Evolutionary conservation across 2,329 filamentous ascomycete species (phyloP), one percentile per base, ranked within the genome.

Genomic region (Blastomyces silverae): DNA sequence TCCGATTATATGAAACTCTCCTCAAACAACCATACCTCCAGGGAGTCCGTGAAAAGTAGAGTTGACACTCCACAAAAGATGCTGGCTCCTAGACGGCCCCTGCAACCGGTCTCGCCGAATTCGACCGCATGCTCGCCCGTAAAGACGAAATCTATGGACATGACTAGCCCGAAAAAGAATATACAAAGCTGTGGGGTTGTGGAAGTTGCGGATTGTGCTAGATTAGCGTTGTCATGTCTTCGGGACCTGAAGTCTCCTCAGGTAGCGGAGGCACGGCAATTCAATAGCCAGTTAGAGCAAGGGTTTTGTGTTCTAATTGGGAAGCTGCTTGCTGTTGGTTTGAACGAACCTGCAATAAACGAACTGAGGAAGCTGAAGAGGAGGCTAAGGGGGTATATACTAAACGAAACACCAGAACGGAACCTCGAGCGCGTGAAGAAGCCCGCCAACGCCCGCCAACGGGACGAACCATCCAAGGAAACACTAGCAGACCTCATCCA

Each of bases 281-380:
- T 71, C 25, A 74, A 74, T 10, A 76, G 74, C 63, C 69, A 79
- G 60, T 69, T 80, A 8, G 78, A 80, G 65, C 77, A 78, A 65
- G 79, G 77, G 0, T 73, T 77, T 25, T 79, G 76, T 64, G 75
- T 79, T 15, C 67, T 80, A 61, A 73, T 74, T 8, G 78, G 77
- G 28, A 78, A 78, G 50, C 67, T 79, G 20, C 72, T 80, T 15
- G 74, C 77, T 1, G 58, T 79, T 34, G 78, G 75, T 0, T 68
- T 80, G 31, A 73, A 76, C 42, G 77, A 79, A 17, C 64, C 77
- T 63, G 78, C 79, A 7, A 72, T 75, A 63, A 76, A 73, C 61
- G 78, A 80, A 68, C 64, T 81, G n/a, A 72, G 72, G 62, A 71
- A 69, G 1, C 66, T 80, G 22, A 79, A 77, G 67, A 69, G 67